Percentiles rank a stretch among this genome's conserved stretches.
These are phyloP conservation scores for Clitopilus passeckerianus DNA, from an alignment of 768 basidiomycete genomes.

Conservation along the genomic window DNA sequence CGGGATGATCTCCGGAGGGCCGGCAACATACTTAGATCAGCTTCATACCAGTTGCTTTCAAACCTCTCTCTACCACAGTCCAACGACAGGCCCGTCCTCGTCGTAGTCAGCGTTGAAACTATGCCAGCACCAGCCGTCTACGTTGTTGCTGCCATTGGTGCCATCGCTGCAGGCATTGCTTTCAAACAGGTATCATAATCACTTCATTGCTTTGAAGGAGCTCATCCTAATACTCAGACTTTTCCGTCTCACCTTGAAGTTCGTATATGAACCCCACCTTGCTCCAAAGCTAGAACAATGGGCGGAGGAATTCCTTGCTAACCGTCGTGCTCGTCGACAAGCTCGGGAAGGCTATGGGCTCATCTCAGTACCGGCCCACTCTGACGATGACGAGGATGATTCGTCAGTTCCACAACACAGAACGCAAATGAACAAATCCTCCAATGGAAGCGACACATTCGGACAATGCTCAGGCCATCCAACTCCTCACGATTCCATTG, in stretches of 20 bases:
- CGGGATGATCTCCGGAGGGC: not conserved
- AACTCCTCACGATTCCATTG: constrained; percentile 22
- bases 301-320: constrained; percentile 33
- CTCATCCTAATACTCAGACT: not conserved
- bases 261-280: constrained; percentile 67
- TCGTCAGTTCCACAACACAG: constrained; percentile 10
- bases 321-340: constrained; percentile 20
- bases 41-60: not conserved
- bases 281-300: constrained; percentile 53
- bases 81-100: not conserved
- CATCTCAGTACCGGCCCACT: constrained; percentile 10
- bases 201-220: constrained; percentile 4
- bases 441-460: constrained; percentile 11
- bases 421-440: constrained; percentile 17
- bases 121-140: constrained; percentile 43
- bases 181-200: constrained; percentile 49
- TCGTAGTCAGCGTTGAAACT: constrained; percentile 10
- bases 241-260: constrained; percentile 29
- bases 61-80: constrained; percentile 1
- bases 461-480: constrained; percentile 12
- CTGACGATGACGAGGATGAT: constrained; percentile 22
- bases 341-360: constrained; percentile 21
- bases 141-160: constrained; percentile 44
- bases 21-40: not conserved
- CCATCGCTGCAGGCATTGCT: constrained; percentile 43